Evolutionary conservation across 106 monocot genomes (phyloP), one percentile per base, ranked within the genome.

Genomic region (Triglochin maritima): DNA sequence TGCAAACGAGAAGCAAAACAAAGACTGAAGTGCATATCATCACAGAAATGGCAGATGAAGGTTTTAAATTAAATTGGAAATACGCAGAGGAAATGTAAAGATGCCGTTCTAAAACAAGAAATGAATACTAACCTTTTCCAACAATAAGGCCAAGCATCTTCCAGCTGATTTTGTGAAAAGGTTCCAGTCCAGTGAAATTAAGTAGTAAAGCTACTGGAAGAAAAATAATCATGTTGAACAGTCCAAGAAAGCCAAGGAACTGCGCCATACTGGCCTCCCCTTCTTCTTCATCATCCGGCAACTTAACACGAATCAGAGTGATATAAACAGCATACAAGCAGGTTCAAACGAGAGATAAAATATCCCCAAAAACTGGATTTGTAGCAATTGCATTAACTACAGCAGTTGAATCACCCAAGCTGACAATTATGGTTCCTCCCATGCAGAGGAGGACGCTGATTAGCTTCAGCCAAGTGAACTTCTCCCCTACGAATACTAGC

Each of bases 311-410:
- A 57, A 94, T 94, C 16, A 94, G 72, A 48, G 89, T 82, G 56
- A 94, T 84, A 74, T 94, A 94, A 45, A 94, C 74, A 62, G 94
- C 89, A 71, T 94, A 94, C 57, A 94, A 71, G n/a, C 82, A 79
- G 9, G 89, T 81, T 15, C 89, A 94, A 74, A 82, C 12, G 46
- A 94, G 69, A 69, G 94, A 76, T 51, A 94, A 74, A 64, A 81
- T 78, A 56, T 94, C 94, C 58, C 94, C 94, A 16, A 94, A 76
- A 62, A 94, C 74, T 74, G 82, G 82, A 17, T 80, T 87, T 55
- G 82, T 80, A 2, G 79, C 89, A 68, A 86, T 70, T 50, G 78
- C 63, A 84, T 84, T 89, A 8, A 46, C 69, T 74, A 53, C 71
- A 50, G 67, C 64, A 47, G 55, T 65, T 56, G 86, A 79, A 83